A percentile compares a stretch with the other conserved stretches of the same genome.
phyloP scores from a whole-genome alignment of 495 filamentous ascomycete species.

The Podospora comata region DNA sequence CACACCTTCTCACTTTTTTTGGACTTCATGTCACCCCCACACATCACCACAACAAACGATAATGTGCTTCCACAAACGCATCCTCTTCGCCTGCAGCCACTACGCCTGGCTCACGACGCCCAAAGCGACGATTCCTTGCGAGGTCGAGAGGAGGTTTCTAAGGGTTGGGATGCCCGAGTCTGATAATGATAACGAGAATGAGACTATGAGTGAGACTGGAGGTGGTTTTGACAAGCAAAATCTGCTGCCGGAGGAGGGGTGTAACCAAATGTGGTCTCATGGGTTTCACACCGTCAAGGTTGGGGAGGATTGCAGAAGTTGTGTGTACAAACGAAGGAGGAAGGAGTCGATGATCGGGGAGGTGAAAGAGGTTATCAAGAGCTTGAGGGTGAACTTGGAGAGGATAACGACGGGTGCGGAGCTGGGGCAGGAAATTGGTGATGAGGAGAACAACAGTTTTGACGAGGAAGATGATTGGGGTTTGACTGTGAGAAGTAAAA shows the following conservation, averaged over 20 bases:
- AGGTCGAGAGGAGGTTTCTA: slow-evolving; percentile 18
- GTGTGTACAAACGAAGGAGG: slow-evolving; percentile 1
- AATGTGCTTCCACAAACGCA: slow-evolving; percentile 34
- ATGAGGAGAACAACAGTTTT: neutral
- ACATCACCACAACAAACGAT: neutral
- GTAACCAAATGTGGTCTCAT: slow-evolving; percentile 27
- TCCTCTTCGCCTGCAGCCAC: slow-evolving; percentile 32
- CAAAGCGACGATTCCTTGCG: slow-evolving; percentile 16
- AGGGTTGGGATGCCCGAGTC: slow-evolving; percentile 3
- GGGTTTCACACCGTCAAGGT: slow-evolving; percentile 20
- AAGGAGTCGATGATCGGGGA: neutral
- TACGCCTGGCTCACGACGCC: slow-evolving; percentile 19
- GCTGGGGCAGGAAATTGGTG: neutral
- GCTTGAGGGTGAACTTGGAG: slow-evolving; percentile 8
- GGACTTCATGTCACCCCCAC: neutral
- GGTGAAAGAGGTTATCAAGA: slow-evolving; percentile 15
- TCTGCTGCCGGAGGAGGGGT: slow-evolving; percentile 15
- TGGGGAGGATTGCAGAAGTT: slow-evolving; percentile 19
- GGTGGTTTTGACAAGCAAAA: neutral
- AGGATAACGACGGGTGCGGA: neutral
- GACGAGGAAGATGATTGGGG: neutral
- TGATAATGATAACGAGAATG: neutral
- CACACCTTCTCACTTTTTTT: neutral
- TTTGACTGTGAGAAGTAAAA: neutral
- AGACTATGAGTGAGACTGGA: neutral